These are phyloP conservation scores for Capronia coronata DNA, from an alignment of 2,329 filamentous ascomycete species.

Conservation along the genomic window DNA sequence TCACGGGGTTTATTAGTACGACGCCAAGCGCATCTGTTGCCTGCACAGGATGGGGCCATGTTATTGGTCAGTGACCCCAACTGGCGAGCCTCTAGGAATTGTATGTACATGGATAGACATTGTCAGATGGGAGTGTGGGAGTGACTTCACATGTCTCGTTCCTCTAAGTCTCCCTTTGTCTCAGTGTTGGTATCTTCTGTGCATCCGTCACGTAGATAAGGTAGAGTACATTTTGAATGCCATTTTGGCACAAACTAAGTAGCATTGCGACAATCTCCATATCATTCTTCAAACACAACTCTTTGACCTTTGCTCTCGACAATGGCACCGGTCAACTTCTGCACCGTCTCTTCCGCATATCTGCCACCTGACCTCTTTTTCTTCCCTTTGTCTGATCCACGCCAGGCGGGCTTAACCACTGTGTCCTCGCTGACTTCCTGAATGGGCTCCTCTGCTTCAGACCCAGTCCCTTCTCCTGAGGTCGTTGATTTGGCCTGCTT, in stretches of 20 bases:
- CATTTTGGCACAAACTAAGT: no score
- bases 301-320: conserved; percentile 74
- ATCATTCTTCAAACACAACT: conserved; percentile 60
- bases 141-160: no score
- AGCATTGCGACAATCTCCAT: background rate
- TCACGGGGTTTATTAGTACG: conserved; percentile 7
- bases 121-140: no score
- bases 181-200: no score
- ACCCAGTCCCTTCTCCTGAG: conserved; percentile 34
- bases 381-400: background rate
- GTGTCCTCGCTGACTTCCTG: conserved; percentile 2
- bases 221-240: no score
- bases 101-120: no score
- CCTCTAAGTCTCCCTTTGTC: no score
- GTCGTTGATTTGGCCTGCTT: conserved; percentile 53
- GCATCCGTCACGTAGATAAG: no score
- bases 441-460: conserved; percentile 2
- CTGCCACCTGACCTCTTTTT: conserved; percentile 37
- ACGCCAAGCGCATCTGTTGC: conserved; percentile 1
- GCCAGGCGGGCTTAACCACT: background rate
- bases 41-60: no score
- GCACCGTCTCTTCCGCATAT: conserved; percentile 47
- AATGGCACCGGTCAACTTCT: conserved; percentile 69
- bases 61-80: no score
- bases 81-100: no score